Evolutionary conservation across 75 land plant species (phyloP).

Genomic region (Sequoiadendron giganteum): DNA sequence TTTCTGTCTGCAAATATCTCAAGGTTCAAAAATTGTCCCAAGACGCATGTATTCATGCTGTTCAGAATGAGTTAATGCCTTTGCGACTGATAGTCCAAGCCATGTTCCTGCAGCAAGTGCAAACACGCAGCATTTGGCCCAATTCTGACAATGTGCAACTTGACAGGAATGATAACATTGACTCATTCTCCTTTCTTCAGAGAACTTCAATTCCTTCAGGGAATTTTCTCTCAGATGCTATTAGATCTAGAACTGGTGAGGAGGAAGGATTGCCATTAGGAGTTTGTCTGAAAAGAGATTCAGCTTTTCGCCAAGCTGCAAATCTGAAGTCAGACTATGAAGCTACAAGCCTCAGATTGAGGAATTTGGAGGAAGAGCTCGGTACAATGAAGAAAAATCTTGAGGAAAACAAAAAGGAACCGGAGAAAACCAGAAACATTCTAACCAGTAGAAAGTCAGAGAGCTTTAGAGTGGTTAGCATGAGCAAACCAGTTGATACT

Average conservation of each 20-base stretch:
- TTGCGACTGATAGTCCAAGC: conserved; percentile 89
- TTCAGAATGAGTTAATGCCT: conserved; percentile 89
- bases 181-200: conserved; percentile 2
- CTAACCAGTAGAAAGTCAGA: neutral
- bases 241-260: neutral
- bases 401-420: neutral
- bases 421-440: neutral
- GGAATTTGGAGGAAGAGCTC: conserved; percentile 31
- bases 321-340: conserved; percentile 31
- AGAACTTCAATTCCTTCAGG: neutral
- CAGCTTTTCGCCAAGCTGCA: conserved; percentile 18
- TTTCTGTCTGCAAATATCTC: conserved; percentile 57
- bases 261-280: conserved; percentile 28
- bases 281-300: conserved; percentile 13
- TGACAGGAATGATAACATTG: neutral
- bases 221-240: neutral
- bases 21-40: conserved; percentile 85
- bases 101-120: conserved; percentile 80
- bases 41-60: conserved; percentile 79
- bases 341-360: conserved; percentile 36
- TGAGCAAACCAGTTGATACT: conserved; percentile 4
- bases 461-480: conserved; percentile 8
- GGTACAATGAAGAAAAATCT: conserved; percentile 19
- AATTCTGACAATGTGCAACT: neutral
- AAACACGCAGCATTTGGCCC: conserved; percentile 29